Conservation (phyloP, 345 rosid genomes). For the Lagerstroemia speciosa region DNA sequence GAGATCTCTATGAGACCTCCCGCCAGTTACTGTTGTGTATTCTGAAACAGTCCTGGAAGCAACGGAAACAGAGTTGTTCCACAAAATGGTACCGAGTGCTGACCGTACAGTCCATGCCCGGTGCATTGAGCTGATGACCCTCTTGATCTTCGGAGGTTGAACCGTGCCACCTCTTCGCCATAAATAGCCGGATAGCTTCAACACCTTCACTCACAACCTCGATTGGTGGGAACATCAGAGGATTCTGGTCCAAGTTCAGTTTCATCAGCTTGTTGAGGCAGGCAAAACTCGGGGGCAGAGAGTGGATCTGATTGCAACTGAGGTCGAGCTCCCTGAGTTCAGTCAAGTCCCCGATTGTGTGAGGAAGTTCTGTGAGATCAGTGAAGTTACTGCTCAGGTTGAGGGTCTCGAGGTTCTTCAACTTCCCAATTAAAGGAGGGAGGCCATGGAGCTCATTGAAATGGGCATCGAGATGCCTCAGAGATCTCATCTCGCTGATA, state of each 20-base stretch:
- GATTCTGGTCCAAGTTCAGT: slow-evolving; percentile 65
- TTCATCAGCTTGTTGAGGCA: slow-evolving; percentile 57
- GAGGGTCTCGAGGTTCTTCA: slow-evolving; percentile 63
- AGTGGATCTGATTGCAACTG: slow-evolving; percentile 77
- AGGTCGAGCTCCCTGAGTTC: slow-evolving; percentile 80
- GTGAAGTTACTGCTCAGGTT: slow-evolving; percentile 71
- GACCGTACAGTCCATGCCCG: neutral
- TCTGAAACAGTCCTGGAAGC: slow-evolving; percentile 6
- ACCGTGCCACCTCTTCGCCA: slow-evolving; percentile 66
- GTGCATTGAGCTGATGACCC: neutral
- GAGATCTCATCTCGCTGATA: slow-evolving; percentile 56
- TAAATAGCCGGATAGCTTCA: slow-evolving; percentile 54
- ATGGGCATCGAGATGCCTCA: slow-evolving; percentile 63
- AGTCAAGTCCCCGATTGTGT: slow-evolving; percentile 60
- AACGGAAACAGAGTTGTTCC: slow-evolving; percentile 5
- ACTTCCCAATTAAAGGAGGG: slow-evolving; percentile 47
- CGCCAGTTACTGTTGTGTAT: neutral
- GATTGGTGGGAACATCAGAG: slow-evolving; percentile 55
- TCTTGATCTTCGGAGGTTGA: slow-evolving; percentile 38
- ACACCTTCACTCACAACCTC: slow-evolving; percentile 57
- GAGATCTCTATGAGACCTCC: neutral
- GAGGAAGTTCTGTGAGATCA: slow-evolving; percentile 67
- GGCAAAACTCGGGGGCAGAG: slow-evolving; percentile 71
- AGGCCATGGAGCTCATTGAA: slow-evolving; percentile 74
- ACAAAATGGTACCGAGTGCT: neutral